Conservation (phyloP, 129 eudicot genomes). For the Scalesia atractyloides region DNA sequence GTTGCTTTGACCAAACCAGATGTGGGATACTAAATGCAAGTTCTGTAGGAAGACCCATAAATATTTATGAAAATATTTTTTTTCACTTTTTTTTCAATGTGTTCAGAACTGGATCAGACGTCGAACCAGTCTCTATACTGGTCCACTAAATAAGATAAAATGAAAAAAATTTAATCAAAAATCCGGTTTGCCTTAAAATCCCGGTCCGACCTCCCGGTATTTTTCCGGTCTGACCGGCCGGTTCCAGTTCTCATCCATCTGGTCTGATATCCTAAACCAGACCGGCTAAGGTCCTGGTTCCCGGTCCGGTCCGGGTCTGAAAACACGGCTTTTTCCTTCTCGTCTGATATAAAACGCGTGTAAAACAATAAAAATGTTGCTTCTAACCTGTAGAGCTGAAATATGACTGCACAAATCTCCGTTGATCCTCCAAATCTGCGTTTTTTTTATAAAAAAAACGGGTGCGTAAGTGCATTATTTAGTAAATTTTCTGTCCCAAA, state of each 20-base stretch:
- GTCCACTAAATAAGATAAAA: too few species aligned
- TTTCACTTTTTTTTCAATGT: too few species aligned
- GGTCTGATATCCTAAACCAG: too few species aligned
- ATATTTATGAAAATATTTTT: background rate
- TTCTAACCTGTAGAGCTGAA: conserved; percentile 71
- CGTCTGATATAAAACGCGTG: background rate
- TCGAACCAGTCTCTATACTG: too few species aligned
- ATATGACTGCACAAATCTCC: conserved; percentile 59
- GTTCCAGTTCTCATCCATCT: too few species aligned
- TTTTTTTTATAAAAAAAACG: background rate
- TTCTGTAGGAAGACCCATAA: background rate
- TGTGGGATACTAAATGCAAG: background rate
- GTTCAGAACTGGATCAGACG: too few species aligned
- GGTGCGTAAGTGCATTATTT: background rate
- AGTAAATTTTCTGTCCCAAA: background rate
- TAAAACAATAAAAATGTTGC: background rate
- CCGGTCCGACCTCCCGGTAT: too few species aligned
- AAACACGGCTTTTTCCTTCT: background rate
- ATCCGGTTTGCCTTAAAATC: too few species aligned
- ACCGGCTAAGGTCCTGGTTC: too few species aligned
- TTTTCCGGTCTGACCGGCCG: too few species aligned
- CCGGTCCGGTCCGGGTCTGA: too few species aligned
- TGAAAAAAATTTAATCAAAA: too few species aligned
- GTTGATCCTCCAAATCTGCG: conserved; percentile 71
- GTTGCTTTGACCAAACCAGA: background rate